Evolutionary conservation across 2,329 filamentous ascomycete species (phyloP).

Genomic region (Aspergillus luchuensis): DNA sequence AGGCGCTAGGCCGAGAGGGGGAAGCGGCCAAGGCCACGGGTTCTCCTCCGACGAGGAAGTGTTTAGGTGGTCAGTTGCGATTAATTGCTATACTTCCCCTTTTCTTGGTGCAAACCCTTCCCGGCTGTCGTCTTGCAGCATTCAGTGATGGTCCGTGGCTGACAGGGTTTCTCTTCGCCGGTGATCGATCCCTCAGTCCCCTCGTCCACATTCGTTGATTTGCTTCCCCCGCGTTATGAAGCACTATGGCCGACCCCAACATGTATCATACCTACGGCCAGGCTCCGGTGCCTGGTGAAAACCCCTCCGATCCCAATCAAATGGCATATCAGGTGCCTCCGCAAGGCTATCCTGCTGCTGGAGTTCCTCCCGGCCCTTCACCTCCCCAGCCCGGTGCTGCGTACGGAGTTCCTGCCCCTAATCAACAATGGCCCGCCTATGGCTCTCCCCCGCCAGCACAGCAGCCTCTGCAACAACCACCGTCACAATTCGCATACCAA

Average conservation of each 20-base stretch:
- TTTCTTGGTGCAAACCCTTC: not conserved
- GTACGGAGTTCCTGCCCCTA: slow-evolving; percentile 37
- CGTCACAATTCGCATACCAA: slow-evolving; percentile 32
- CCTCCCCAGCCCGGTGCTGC: slow-evolving; percentile 42
- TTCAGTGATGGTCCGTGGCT: slow-evolving; percentile 14
- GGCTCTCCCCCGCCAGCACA: slow-evolving; percentile 22
- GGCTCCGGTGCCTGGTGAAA: slow-evolving; percentile 44
- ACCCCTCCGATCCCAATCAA: slow-evolving; percentile 58
- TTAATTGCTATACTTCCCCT: slow-evolving; percentile 8
- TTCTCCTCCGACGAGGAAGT: not conserved
- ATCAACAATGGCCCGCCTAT: slow-evolving; percentile 37
- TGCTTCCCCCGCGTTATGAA: slow-evolving; percentile 29
- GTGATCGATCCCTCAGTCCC: slow-evolving; percentile 11
- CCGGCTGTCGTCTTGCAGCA: not conserved
- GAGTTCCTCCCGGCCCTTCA: slow-evolving; percentile 37
- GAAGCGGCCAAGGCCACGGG: slow-evolving; percentile 2
- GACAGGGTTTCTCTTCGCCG: not conserved
- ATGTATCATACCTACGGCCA: slow-evolving; percentile 46
- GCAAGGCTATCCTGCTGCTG: slow-evolving; percentile 53
- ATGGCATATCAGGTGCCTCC: slow-evolving; percentile 51
- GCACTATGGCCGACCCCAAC: slow-evolving; percentile 46
- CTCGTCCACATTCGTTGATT: slow-evolving; percentile 8
- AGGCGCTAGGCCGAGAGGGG: not conserved
- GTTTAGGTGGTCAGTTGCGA: slow-evolving; percentile 39
- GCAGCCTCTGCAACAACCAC: slow-evolving; percentile 28